Evolutionary conservation across 345 rosid genomes (phyloP).

Genomic region (Durio zibethinus): DNA sequence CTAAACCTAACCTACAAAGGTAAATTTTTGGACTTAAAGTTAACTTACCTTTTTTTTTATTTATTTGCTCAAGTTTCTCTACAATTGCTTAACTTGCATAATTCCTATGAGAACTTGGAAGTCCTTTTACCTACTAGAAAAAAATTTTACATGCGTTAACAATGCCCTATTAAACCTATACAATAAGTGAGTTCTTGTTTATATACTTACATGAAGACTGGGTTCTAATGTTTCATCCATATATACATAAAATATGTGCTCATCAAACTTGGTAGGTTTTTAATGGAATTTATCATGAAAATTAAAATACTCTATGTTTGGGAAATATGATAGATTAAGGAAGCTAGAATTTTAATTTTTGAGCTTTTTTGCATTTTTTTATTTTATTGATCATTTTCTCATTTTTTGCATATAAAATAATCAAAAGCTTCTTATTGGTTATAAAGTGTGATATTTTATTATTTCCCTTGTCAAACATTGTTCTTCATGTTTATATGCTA

Average conservation of each 20-base stretch:
- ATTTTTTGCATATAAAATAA: no score
- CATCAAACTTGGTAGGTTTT: not conserved
- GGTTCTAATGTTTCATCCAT: conserved; percentile 14
- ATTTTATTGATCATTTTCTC: not conserved
- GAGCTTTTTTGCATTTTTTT: not conserved
- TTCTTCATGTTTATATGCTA: not conserved
- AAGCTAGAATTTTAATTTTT: not conserved
- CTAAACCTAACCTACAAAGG: conserved; percentile 82
- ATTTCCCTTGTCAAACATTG: not conserved
- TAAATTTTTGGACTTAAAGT: conserved; percentile 19
- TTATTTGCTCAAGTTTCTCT: not conserved
- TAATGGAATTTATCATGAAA: conserved; percentile 3
- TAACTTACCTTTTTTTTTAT: not conserved
- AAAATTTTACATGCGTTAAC: not conserved
- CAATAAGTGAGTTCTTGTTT: not conserved
- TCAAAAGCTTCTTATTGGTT: not conserved
- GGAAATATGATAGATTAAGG: not conserved
- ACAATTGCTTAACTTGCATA: not conserved
- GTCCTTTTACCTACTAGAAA: not conserved
- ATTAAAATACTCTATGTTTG: not conserved
- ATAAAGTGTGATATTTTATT: not conserved
- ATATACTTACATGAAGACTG: conserved; percentile 5
- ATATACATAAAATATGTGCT: conserved; percentile 11
- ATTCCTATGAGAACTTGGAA: not conserved
- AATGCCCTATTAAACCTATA: not conserved